Base-by-base conservation (phyloP, 2,329 filamentous ascomycete species). In the Cryphonectria radicalis region DNA sequence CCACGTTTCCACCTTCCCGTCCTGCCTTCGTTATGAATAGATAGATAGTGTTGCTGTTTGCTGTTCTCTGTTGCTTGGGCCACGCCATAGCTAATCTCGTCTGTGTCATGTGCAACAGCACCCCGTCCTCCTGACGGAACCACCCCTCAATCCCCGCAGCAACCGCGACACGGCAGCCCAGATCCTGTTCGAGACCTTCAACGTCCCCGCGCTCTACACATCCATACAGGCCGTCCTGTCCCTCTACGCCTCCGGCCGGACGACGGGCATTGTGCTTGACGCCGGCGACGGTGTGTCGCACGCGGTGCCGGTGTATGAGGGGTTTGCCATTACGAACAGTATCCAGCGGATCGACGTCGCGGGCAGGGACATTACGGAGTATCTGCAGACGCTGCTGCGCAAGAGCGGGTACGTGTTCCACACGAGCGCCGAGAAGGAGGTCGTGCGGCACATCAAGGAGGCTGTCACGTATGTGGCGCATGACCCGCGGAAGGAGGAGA, bases 161-260 rank as follows among this genome's bases (percentile, higher is more conserved):
- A 98, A 99, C 84, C 93, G 96, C 79, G 96, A 99, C 80, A 97
- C 92, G 10, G 96, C 96, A 55, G 96, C 96, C 59, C 96, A 99
- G 82, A 97, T 99, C 75, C 90, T 99, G 70, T 99, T 99, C 83
- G 96, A 99, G 84, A 97, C 95, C 2, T 98, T 98, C 87, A 98
- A 98, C 80, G 95, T 98, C 14, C 96, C 96, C 17, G 96, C 96
- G 4, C 87, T 98, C 63, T 97, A 98, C 84, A 97, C 94, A 70
- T 98, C 95, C 2, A 97, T 99, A 76, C 96, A 99, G 85, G 96
- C 96, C 0, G 95, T 98, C 28, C 89, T 99, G 70, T 98, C 95
- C 63, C 86, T 99, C 73, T 99, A 99, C 82, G 95, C 96, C 69
- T 97, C 94, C 69, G 96, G 96, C 32, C 92, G 96, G 76, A 98